Evolutionary conservation across 1,284 basidiomycete species (phyloP), one percentile per base, ranked within the genome.

Genomic region (Naganishia liquefaciens): DNA sequence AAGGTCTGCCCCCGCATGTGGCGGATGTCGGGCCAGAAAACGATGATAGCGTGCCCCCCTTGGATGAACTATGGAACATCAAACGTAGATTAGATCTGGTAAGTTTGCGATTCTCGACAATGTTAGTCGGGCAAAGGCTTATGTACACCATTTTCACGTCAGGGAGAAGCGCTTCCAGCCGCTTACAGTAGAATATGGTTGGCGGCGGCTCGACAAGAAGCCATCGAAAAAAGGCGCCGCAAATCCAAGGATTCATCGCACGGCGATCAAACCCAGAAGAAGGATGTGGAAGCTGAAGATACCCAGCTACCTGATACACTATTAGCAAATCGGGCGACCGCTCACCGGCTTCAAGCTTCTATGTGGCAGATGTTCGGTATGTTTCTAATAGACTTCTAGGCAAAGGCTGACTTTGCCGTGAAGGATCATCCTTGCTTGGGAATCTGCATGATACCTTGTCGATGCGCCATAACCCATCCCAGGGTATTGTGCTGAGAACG

Each of bases 51-150:
- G 28, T 63, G 6, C 70, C 72, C 6, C 72, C 78, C 10, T 69
- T 71, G 58, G 77, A 77, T 66, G 76, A 77, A 63, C 65, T 79
- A 25, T 78, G 76, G 77, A 67, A 68, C 2, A 68, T 76, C 63
- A 73, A 72, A 43, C 70, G 74, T 1, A 76, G 76, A 42, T 53
- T 78, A 15, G 76, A 78, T 54, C 54, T 78, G 37, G 75, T 73
- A 64, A 49, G 72, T 64, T 25, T 37, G 25, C 25, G 13, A 11
- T 28, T 47, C 40, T 7, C 5, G 15, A 17, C 27, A 40, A 55
- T 25, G 2, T 0, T 5, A 3, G 30, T 13, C 33, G 21, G 28
- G 9, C 28, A n/a, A 27, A 52, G 13, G 30, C 42, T 19, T 11
- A 28, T 15, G 7, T 10, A n/a, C 25, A 53, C 11, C 51, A 44